A percentile compares a stretch with the other conserved stretches of the same genome.
Evolutionary conservation across 2,329 filamentous ascomycete genomes (phyloP).

Genomic region (Aphanocladium album): DNA sequence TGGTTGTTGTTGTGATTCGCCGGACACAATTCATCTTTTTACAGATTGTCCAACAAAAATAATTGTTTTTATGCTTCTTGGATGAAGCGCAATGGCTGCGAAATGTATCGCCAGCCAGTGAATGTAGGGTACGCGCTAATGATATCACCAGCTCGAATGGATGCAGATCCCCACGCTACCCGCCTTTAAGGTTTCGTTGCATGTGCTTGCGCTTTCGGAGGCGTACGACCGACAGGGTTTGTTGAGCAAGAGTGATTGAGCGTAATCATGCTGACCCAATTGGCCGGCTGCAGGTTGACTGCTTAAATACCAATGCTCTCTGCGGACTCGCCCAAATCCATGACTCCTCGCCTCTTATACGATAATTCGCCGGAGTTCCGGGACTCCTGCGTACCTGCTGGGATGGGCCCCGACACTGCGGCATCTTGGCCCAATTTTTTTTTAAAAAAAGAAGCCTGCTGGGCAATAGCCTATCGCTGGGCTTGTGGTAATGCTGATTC

Average conservation of each 20-base stretch:
- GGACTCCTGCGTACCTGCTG: neutral
- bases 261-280: slow-evolving; percentile 7
- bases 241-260: neutral
- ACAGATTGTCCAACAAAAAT: neutral
- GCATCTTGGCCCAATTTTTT: too few species aligned
- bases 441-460: neutral
- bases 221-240: neutral
- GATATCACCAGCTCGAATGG: slow-evolving; percentile 5
- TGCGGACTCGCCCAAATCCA: neutral
- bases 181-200: neutral
- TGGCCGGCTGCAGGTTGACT: neutral
- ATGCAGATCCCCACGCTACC: slow-evolving; percentile 2
- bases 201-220: slow-evolving; percentile 8
- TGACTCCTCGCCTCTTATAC: neutral
- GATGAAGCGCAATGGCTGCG: neutral
- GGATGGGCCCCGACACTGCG: neutral
- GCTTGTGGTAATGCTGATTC: neutral
- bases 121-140: slow-evolving; percentile 6
- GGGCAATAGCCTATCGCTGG: neutral
- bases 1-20: neutral
- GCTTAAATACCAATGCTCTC: neutral
- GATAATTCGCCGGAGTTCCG: slow-evolving; percentile 12
- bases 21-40: neutral
- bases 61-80: neutral
- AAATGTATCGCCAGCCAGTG: neutral